Evolutionary conservation across 2,329 filamentous ascomycete genomes (phyloP).

Genomic region (Pyricularia pennisetigena): DNA sequence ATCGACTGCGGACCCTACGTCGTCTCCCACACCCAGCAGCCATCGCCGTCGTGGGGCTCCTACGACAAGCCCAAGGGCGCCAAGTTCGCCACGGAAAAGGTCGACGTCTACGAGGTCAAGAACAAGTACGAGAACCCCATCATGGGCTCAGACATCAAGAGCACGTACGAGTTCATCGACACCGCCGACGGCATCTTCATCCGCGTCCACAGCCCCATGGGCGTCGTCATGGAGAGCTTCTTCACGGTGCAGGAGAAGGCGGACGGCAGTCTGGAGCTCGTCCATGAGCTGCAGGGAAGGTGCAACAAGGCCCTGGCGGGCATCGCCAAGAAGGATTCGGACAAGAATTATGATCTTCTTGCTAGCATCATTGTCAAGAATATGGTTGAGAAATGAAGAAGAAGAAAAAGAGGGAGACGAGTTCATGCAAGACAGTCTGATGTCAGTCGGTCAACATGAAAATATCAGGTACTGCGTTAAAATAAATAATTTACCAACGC

Average conservation of each 20-base stretch:
- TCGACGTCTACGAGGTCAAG: conserved; percentile 34
- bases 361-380: not conserved
- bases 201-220: conserved; percentile 38
- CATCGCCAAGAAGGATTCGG: not conserved
- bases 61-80: conserved; percentile 16
- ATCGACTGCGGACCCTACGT: conserved; percentile 42
- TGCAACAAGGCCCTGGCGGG: not conserved
- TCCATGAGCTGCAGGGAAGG: not conserved
- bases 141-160: conserved; percentile 43
- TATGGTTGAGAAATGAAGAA: no score
- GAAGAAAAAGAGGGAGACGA: no score
- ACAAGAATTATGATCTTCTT: not conserved
- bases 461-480: no score
- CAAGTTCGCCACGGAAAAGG: conserved; percentile 17
- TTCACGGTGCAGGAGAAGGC: conserved; percentile 26
- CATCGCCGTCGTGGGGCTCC: conserved; percentile 10
- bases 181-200: conserved; percentile 39
- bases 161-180: conserved; percentile 42
- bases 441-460: no score
- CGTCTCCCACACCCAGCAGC: conserved; percentile 16
- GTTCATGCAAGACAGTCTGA: no score
- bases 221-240: conserved; percentile 41
- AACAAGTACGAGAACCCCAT: conserved; percentile 41
- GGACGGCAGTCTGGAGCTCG: not conserved
- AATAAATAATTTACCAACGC: no score